Conservation (phyloP, 139 green algal genomes). For the Astrephomene gubernaculifera region DNA sequence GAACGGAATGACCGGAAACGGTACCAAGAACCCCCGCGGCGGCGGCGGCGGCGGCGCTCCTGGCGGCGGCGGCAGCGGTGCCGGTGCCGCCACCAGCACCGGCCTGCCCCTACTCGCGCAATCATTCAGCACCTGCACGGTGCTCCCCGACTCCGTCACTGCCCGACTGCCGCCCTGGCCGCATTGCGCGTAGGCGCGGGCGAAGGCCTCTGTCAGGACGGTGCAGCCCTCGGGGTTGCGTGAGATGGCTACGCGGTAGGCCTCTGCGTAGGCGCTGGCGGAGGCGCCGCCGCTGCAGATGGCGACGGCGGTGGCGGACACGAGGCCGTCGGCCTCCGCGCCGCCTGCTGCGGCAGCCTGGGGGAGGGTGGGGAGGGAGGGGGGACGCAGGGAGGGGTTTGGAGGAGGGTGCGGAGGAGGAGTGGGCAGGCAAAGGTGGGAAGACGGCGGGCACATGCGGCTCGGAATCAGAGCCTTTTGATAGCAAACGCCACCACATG, state of each 20-base stretch:
- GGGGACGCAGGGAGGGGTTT: neutral
- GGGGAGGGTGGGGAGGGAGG: neutral
- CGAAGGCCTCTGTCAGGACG: constrained; percentile 31
- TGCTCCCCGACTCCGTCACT: constrained; percentile 7
- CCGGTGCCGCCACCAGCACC: neutral
- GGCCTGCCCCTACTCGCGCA: neutral
- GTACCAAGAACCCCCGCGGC: neutral
- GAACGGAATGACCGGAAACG: neutral
- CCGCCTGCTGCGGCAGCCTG: constrained; percentile 33
- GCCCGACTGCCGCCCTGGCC: neutral
- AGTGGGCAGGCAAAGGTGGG: too few relatives aligned
- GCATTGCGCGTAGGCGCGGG: constrained; percentile 11
- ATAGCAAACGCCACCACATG: too few relatives aligned
- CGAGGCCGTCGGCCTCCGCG: constrained; percentile 12
- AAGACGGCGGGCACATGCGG: too few relatives aligned
- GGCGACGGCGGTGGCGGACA: constrained; percentile 27
- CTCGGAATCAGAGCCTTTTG: too few relatives aligned
- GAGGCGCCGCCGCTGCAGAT: constrained; percentile 30
- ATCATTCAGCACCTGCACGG: constrained; percentile 21
- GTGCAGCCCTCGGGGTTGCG: constrained; percentile 32
- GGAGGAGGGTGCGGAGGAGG: too few relatives aligned
- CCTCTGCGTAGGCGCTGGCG: constrained; percentile 10
- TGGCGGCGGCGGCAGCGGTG: neutral
- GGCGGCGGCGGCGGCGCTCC: neutral
- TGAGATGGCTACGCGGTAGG: constrained; percentile 19